Conservation (phyloP, 768 basidiomycete species). For the Exidia glandulosa region DNA sequence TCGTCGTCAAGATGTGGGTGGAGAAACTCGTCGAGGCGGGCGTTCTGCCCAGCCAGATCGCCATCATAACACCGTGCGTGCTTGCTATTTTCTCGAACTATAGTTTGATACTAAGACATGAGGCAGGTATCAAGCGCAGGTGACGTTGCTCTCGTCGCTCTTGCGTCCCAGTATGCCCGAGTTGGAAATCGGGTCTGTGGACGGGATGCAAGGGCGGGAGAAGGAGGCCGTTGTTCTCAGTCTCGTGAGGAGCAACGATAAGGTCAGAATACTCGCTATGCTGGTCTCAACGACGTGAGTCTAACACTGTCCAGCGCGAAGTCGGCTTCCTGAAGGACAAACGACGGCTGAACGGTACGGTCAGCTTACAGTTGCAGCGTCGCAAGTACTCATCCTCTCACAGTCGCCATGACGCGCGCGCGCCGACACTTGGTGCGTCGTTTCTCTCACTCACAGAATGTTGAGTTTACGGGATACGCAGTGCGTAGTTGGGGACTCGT, state of each 20-base stretch:
- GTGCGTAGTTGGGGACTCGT: constrained; percentile 92
- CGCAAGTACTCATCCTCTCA: constrained; percentile 3
- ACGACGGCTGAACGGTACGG: constrained; percentile 73
- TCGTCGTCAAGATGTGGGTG: constrained; percentile 74
- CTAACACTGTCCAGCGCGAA: constrained; percentile 43
- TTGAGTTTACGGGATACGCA: constrained; percentile 19
- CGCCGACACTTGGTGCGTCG: constrained; percentile 72
- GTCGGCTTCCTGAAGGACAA: constrained; percentile 94
- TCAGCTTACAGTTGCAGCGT: neutral
- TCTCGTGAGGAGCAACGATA: constrained; percentile 85
- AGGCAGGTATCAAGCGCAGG: constrained; percentile 84
- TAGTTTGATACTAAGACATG: neutral
- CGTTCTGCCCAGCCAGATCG: constrained; percentile 61
- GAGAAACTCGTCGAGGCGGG: constrained; percentile 60
- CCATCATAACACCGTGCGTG: constrained; percentile 74
- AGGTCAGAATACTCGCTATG: constrained; percentile 27
- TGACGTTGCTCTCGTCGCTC: constrained; percentile 67
- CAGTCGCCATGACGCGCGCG: constrained; percentile 88
- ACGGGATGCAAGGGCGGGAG: constrained; percentile 96
- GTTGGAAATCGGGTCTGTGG: constrained; percentile 89
- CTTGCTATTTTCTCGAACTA: neutral
- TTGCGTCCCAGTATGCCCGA: constrained; percentile 42
- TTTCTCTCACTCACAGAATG: neutral
- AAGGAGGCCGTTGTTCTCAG: constrained; percentile 89
- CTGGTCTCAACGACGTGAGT: constrained; percentile 3